A percentile compares a stretch with the other conserved stretches of the same genome.
Evolutionary conservation across 1,284 basidiomycete genomes (phyloP).

Genomic region (Coniophora puteana): DNA sequence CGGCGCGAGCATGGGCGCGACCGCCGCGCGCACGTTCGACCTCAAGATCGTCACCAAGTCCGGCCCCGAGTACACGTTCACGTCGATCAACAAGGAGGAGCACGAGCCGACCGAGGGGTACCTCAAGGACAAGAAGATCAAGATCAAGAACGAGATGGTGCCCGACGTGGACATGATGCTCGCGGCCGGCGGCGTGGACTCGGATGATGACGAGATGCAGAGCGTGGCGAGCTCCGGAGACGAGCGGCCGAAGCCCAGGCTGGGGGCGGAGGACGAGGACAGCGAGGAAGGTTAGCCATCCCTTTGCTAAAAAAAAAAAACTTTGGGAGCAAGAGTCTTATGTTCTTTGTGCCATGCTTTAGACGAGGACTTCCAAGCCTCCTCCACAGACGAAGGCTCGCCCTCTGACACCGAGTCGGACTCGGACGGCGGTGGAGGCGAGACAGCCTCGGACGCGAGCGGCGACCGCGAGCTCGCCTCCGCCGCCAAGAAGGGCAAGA

Average conservation of each 20-base stretch:
- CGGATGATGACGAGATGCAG: slow-evolving; percentile 85
- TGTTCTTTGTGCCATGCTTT: slow-evolving; percentile 13
- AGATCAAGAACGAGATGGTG: slow-evolving; percentile 96
- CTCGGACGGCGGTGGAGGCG: slow-evolving; percentile 38
- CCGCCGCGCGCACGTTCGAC: slow-evolving; percentile 93
- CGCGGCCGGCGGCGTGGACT: slow-evolving; percentile 66
- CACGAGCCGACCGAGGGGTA: slow-evolving; percentile 84
- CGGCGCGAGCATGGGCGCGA: slow-evolving; percentile 80
- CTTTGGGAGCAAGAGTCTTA: background rate
- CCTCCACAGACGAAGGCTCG: slow-evolving; percentile 80
- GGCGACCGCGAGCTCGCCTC: slow-evolving; percentile 63
- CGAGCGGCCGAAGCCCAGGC: slow-evolving; percentile 51
- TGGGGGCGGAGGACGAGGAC: slow-evolving; percentile 63
- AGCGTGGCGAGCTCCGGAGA: slow-evolving; percentile 72
- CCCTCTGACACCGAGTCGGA: slow-evolving; percentile 75
- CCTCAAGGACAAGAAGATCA: slow-evolving; percentile 87
- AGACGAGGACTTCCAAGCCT: slow-evolving; percentile 89
- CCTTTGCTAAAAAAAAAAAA: background rate
- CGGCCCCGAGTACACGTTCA: slow-evolving; percentile 85
- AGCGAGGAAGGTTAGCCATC: slow-evolving; percentile 72
- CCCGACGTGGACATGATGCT: slow-evolving; percentile 76
- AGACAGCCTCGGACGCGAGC: slow-evolving; percentile 79
- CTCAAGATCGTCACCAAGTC: slow-evolving; percentile 85
- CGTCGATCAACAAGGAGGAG: slow-evolving; percentile 95
- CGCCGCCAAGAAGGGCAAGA: slow-evolving; percentile 39